phyloP scores from a whole-genome alignment of 805 yeast genomes.

The Yamadazyma takamatsuzukensis region DNA sequence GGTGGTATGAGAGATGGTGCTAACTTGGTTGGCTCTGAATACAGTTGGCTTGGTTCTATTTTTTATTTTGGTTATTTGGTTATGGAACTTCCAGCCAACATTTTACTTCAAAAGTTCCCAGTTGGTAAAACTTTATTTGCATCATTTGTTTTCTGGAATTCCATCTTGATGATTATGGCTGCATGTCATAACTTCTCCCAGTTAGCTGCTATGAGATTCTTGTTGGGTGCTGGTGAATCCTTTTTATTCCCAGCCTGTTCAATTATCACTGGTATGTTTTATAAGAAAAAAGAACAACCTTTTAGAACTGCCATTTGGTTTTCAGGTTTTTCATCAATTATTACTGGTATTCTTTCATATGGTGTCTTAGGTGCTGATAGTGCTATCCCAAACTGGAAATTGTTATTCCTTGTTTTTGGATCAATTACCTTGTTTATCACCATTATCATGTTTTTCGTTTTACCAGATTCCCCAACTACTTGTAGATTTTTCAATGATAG shows the following conservation, averaged over 20 bases:
- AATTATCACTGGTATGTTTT: constrained; percentile 25
- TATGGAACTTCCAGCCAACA: constrained; percentile 35
- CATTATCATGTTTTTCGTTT: constrained; percentile 38
- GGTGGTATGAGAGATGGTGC: constrained; percentile 31
- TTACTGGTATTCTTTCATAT: constrained; percentile 37
- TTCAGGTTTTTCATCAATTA: constrained; percentile 49
- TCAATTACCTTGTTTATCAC: constrained; percentile 52
- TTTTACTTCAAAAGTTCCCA: constrained; percentile 32
- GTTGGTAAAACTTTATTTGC: constrained; percentile 31
- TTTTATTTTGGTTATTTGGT: constrained; percentile 44
- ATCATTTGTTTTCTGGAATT: constrained; percentile 34
- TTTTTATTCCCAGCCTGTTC: constrained; percentile 35
- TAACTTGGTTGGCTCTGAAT: constrained; percentile 23
- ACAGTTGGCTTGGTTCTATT: constrained; percentile 42
- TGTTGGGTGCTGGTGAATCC: constrained; percentile 20
- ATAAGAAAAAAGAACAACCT: constrained; percentile 18
- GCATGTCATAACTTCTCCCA: constrained; percentile 44
- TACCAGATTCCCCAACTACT: constrained; percentile 33
- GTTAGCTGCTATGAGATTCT: constrained; percentile 17
- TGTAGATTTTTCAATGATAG: constrained; percentile 35
- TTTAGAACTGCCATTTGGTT: constrained; percentile 24
- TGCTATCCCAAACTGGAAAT: constrained; percentile 54
- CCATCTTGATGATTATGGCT: constrained; percentile 40
- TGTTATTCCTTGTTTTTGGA: constrained; percentile 58
- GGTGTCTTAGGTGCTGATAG: constrained; percentile 32